Conservation (phyloP, 2,329 filamentous ascomycete genomes). For the Ophiostoma triangulosporum region DNA sequence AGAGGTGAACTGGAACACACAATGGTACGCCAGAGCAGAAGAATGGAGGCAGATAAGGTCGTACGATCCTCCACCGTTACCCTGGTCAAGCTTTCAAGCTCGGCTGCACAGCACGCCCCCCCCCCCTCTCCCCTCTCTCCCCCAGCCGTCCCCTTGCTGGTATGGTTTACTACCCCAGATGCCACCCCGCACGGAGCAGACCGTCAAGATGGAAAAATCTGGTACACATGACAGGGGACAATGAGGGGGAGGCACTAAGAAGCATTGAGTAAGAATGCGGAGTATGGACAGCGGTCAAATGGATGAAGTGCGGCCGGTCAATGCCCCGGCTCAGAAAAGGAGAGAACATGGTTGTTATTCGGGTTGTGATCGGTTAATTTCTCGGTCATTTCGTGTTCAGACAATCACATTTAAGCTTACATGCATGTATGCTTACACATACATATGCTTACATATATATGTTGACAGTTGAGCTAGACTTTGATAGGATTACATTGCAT, state of each 20-base stretch:
- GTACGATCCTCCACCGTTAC: not conserved
- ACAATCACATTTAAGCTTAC: not conserved
- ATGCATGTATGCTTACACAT: no score
- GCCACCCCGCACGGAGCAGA: not conserved
- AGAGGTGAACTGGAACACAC: not conserved
- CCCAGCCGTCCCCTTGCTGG: not conserved
- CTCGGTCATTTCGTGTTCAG: not conserved
- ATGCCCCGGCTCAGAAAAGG: not conserved
- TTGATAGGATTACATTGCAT: no score
- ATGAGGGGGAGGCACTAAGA: not conserved
- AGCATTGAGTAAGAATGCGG: not conserved
- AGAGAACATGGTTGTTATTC: not conserved
- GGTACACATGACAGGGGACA: not conserved
- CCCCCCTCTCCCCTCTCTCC: no score
- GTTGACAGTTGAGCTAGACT: no score
- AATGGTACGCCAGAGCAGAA: not conserved
- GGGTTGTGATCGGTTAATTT: not conserved
- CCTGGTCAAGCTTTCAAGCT: not conserved
- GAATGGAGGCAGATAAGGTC: not conserved
- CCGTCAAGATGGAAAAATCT: not conserved
- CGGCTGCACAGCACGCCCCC: not conserved
- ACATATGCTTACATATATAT: no score
- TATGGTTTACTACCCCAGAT: not conserved
- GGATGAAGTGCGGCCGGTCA: not conserved
- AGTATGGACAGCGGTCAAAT: not conserved